phyloP scores from a whole-genome alignment of 2,329 filamentous ascomycete genomes.

The Nannizziopsis arthrosporioides region DNA sequence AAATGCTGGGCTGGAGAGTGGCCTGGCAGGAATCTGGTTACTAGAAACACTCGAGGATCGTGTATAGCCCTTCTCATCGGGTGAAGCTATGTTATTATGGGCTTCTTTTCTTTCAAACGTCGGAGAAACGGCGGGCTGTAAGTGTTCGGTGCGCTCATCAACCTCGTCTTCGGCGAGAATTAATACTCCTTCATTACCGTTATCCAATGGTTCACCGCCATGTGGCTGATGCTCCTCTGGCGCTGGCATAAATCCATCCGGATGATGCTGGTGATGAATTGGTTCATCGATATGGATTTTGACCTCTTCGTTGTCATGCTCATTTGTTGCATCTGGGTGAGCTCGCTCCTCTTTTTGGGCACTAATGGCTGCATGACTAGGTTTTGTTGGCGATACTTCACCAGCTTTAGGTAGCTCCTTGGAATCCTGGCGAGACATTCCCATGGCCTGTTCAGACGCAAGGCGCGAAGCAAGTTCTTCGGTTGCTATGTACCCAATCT shows the following conservation, averaged over 20 bases:
- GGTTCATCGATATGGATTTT: conserved; percentile 67
- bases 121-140: conserved; percentile 74
- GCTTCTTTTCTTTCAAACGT: conserved; percentile 52
- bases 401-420: conserved; percentile 23
- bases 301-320: conserved; percentile 26
- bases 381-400: conserved; percentile 43
- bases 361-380: conserved; percentile 35
- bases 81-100: conserved; percentile 29
- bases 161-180: conserved; percentile 86
- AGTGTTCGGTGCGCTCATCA: conserved; percentile 52
- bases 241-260: conserved; percentile 41
- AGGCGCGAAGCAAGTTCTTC: conserved; percentile 74
- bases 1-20: conserved; percentile 42
- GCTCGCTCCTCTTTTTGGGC: background rate
- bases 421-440: conserved; percentile 20
- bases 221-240: conserved; percentile 41
- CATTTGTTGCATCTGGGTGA: conserved; percentile 23
- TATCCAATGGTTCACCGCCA: conserved; percentile 33
- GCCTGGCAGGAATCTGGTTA: conserved; percentile 54
- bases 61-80: conserved; percentile 41
- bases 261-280: conserved; percentile 31
- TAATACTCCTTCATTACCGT: conserved; percentile 51
- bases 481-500: conserved; percentile 76
- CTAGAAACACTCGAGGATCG: conserved; percentile 44
- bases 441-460: conserved; percentile 46